Conservation (phyloP, 345 rosid species). For the Gossypium ekmanianum region DNA sequence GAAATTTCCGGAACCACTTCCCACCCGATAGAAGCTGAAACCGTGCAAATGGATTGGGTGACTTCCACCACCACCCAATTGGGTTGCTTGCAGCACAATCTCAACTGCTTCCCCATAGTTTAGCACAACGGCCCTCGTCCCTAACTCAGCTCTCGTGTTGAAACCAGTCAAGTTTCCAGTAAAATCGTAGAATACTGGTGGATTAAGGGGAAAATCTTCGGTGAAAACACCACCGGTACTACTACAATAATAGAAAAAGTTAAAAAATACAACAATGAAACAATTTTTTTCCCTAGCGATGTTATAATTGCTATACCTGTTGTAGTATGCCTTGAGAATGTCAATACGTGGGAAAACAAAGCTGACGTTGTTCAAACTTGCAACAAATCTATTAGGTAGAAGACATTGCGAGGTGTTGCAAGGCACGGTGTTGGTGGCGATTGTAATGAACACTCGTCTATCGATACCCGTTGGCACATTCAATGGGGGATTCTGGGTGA, state of each 20-base stretch:
- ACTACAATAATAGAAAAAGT: background rate
- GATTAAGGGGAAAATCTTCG: conserved; percentile 14
- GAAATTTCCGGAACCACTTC: conserved; percentile 26
- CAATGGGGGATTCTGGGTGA: background rate
- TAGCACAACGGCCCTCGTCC: conserved; percentile 20
- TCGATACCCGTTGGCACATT: background rate
- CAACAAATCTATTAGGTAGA: background rate
- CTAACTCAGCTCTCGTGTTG: background rate
- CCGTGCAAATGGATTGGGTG: conserved; percentile 44
- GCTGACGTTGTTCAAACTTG: conserved; percentile 1
- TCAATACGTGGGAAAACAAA: conserved; percentile 12
- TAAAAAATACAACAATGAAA: background rate
- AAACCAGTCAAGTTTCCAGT: conserved; percentile 5
- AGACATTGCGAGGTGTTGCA: conserved; percentile 3
- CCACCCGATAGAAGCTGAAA: conserved; percentile 28
- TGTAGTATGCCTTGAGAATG: conserved; percentile 12
- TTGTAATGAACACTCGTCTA: conserved; percentile 2
- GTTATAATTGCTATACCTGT: background rate
- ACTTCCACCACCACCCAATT: conserved; percentile 12
- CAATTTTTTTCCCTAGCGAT: no score
- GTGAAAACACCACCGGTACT: conserved; percentile 15
- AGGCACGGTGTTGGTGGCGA: conserved; percentile 17
- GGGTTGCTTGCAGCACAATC: conserved; percentile 28
- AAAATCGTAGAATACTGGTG: conserved; percentile 17
- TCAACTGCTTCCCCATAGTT: conserved; percentile 27